Evolutionary conservation across 2,329 filamentous ascomycete genomes (phyloP), one percentile per base, ranked within the genome.

Genomic region (Hypoxylon sp.): DNA sequence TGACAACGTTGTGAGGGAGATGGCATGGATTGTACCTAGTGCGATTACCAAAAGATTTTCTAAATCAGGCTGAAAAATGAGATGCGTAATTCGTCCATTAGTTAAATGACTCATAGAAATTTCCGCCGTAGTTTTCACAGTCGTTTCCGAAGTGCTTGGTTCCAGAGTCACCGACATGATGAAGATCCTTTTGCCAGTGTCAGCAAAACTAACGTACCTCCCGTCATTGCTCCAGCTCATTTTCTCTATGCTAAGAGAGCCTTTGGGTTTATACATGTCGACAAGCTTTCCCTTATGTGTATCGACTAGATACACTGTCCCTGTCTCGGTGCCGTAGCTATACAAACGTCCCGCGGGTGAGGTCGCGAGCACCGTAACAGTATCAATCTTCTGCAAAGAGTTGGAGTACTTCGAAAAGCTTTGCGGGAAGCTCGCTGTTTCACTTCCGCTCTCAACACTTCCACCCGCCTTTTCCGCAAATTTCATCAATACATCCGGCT

Each of bases 151-250:
- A 25, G 17, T 17, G 1, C 10, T 14, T 11, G 5, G 3, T 5
- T 46, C n/a, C 5, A 32, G 7, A n/a, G 6, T 46, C 17, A 75
- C 55, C 10, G 63, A 59, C 28, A 60, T 58, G 19, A 74, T 64
- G 36, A 63, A 59, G 21, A 75, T 7, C 55, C 28, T 68, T 60
- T 69, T 72, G 25, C 63, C 62, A 5, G 60, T 57, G 56, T 73
- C 65, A 6, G 60, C 58, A 56, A 75, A 67, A 45, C 60, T 62
- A 11, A 70, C 10, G 38, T 55, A 63, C 6, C 59, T 28, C 3
- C 72, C 74, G 50, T 76, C 72, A 9, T 55, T 11, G 21, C 73
- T 76, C 69, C 73, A 76, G n/a, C 25, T 46, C 52, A 75, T 65
- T 17, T 75, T 52, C 55, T 74, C 72, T 45, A 76, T 73, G 53